These are phyloP conservation scores for Tetragonia tetragonoides DNA, from an alignment of 148 eudicot species.

Conservation along the genomic window DNA sequence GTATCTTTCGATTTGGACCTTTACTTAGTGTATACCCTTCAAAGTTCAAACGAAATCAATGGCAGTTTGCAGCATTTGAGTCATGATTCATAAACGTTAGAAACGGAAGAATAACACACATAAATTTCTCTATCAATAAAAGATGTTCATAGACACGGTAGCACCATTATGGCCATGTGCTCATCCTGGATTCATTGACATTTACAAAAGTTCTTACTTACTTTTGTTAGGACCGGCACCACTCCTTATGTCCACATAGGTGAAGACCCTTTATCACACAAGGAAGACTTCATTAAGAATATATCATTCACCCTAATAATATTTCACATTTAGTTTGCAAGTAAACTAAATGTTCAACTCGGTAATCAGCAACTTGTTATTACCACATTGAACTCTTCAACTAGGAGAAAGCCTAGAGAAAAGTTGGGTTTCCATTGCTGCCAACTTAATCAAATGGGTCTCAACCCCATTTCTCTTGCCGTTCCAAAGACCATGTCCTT, in stretches of 20 bases:
- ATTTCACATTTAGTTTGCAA: not conserved
- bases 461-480: slow-evolving; percentile 13
- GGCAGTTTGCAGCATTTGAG: too few relatives aligned
- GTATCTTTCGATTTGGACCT: too few relatives aligned
- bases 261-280: not conserved
- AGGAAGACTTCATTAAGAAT: not conserved
- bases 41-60: too few relatives aligned
- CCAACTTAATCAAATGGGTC: not conserved
- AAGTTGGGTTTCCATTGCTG: slow-evolving; percentile 7
- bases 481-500: slow-evolving; percentile 1
- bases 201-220: slow-evolving; percentile 13
- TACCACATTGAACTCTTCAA: slow-evolving; percentile 18
- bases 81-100: too few relatives aligned
- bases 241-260: not conserved
- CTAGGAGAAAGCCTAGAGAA: not conserved
- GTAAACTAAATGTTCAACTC: not conserved
- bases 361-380: slow-evolving; percentile 8
- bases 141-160: too few relatives aligned
- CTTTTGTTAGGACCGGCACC: slow-evolving; percentile 13
- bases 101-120: too few relatives aligned
- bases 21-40: too few relatives aligned
- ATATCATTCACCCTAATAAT: not conserved
- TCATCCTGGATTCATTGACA: slow-evolving; percentile 11
- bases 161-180: too few relatives aligned
- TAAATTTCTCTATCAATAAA: too few relatives aligned